phyloP scores from a whole-genome alignment of 1,284 basidiomycete species.

The Sphagnurus paluster region DNA sequence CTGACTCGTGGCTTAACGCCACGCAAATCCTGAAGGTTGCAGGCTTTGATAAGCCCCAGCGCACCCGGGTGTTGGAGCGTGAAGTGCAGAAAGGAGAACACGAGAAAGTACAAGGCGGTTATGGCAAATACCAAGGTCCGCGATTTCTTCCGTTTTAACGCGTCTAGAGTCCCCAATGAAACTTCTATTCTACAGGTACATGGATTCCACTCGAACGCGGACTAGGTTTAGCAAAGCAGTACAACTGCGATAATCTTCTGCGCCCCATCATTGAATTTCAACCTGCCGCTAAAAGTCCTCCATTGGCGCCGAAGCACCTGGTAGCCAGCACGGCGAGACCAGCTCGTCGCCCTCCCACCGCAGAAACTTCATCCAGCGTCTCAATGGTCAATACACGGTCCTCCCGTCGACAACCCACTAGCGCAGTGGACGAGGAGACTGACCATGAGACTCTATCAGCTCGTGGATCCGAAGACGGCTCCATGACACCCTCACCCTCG shows the following conservation, averaged over 20 bases:
- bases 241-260: constrained; percentile 88
- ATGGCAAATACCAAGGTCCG: constrained; percentile 98
- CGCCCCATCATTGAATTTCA: constrained; percentile 95
- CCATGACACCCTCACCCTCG: constrained; percentile 85
- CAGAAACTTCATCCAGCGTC: constrained; percentile 33
- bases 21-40: constrained; percentile 99
- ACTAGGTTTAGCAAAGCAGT: constrained; percentile 85
- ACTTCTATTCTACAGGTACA: constrained; percentile 63
- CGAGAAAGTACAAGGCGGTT: constrained; percentile 99
- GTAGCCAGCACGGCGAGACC: constrained; percentile 66
- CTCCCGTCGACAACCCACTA: constrained; percentile 47
- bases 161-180: constrained; percentile 12
- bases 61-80: constrained; percentile 95
- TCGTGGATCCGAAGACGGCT: constrained; percentile 75
- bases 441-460: constrained; percentile 62
- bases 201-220: constrained; percentile 98
- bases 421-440: constrained; percentile 51
- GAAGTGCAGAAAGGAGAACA: constrained; percentile 99
- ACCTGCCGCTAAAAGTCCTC: constrained; percentile 90
- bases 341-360: constrained; percentile 47
- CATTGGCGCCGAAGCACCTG: constrained; percentile 94
- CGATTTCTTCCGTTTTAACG: constrained; percentile 9
- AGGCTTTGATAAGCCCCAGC: constrained; percentile 98
- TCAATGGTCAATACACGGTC: constrained; percentile 53
- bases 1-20: constrained; percentile 98